phyloP scores from a whole-genome alignment of 495 filamentous ascomycete species.

The Viridothelium virens region DNA sequence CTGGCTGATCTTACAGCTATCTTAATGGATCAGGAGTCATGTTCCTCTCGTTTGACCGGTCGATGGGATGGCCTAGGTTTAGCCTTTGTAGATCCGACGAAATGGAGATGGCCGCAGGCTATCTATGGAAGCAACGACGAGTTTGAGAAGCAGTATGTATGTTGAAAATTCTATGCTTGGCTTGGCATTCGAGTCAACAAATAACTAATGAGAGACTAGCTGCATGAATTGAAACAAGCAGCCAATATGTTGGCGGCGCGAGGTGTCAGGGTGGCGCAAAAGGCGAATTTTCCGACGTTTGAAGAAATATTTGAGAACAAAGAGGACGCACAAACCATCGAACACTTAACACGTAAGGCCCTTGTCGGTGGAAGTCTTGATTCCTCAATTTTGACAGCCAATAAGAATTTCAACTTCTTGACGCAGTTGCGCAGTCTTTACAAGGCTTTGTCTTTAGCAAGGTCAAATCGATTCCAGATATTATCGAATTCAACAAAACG shows the following conservation, averaged over 20 bases:
- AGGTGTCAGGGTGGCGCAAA: background rate
- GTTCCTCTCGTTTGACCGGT: slow-evolving; percentile 7
- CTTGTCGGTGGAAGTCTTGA: background rate
- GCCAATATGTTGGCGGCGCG: background rate
- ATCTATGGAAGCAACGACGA: slow-evolving; percentile 8
- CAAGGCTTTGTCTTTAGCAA: slow-evolving; percentile 4
- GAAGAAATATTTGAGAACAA: slow-evolving; percentile 7
- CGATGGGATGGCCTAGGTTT: slow-evolving; percentile 1
- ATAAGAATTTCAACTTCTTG: slow-evolving; percentile 6
- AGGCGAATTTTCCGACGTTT: slow-evolving; percentile 7
- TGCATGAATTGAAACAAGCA: slow-evolving; percentile 8
- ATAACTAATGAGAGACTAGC: background rate
- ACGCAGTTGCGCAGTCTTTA: slow-evolving; percentile 7
- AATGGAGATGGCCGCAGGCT: slow-evolving; percentile 8
- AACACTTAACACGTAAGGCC: background rate
- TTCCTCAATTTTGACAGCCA: background rate
- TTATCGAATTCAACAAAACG: slow-evolving; percentile 17
- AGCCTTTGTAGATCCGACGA: slow-evolving; percentile 9
- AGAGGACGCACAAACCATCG: background rate
- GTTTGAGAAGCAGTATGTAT: slow-evolving; percentile 9
- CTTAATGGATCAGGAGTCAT: slow-evolving; percentile 19
- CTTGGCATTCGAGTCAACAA: background rate
- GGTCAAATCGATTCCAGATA: slow-evolving; percentile 15
- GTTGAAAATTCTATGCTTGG: background rate
- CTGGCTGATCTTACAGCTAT: slow-evolving; percentile 28